Evolutionary conservation across 106 monocot species (phyloP), one percentile per base, ranked within the genome.

Genomic region (Platanthera guangdongensis): DNA sequence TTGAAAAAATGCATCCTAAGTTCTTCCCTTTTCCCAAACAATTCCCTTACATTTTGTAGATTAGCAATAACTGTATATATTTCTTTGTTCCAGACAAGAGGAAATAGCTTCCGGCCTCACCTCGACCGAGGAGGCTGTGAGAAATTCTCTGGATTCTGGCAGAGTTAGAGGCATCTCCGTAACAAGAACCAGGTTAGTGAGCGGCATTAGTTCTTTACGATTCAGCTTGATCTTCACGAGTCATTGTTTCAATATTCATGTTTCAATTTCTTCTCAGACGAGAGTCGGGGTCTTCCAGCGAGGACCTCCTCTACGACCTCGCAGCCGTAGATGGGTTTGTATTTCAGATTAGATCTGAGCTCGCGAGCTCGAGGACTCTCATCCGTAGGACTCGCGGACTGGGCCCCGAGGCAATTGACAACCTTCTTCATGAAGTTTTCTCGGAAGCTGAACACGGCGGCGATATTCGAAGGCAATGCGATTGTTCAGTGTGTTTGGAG

Each of bases 401-500:
- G 25, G 75, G 75, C 59, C 54, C 47, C 47, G 78, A 90, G 13
- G 73, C 81, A 21, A 77, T 93, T 30, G 21, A 25, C 25, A 71
- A 68, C 14, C 70, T 90, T 72, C 74, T 64, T 47, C 75, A 79
- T 47, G 86, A 94, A 72, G 52, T 72, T 79, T 94, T 88, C 59
- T 46, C 68, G 72, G 75, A 76, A 63, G 60, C 4, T 13, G 70
- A 68, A 52, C 72, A 71, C 18, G 59, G 51, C 18, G 59, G 51
- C 14, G 57, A 48, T 54, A 69, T 32, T 14, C 53, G 11, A 19
- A 7, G 19, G 22, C 74, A 52, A 49, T 47, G 79, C 22, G 91
- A 92, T 48, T 95, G 95, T 75, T 87, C 74, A 5, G 86, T 95
- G 59, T 95, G 95, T 72, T 77, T 95, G 52, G 95, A 95, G 50